Conservation (phyloP, 148 eudicot species). For the Tetragonia tetragonoides region DNA sequence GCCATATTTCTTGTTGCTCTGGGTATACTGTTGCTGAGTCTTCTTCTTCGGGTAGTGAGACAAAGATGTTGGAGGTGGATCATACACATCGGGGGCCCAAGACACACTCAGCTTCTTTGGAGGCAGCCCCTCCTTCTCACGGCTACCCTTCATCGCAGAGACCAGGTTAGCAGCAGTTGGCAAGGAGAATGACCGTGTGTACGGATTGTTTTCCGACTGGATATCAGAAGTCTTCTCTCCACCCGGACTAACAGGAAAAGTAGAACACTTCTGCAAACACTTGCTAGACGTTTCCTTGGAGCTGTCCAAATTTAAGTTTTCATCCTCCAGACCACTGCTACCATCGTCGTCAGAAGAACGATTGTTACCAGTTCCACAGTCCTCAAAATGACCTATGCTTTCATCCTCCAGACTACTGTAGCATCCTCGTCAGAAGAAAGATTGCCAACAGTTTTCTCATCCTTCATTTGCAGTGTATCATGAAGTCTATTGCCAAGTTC, state of each 20-base stretch:
- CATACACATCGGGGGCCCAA: conserved; percentile 96
- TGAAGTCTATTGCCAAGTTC: conserved; percentile 41
- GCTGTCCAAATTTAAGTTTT: conserved; percentile 17
- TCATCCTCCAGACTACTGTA: conserved; percentile 30
- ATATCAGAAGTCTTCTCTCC: conserved; percentile 9
- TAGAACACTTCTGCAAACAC: conserved; percentile 39
- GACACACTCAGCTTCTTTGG: conserved; percentile 54
- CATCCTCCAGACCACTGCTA: conserved; percentile 29
- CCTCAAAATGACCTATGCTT: not conserved
- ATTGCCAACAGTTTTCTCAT: conserved; percentile 17
- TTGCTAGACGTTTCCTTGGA: conserved; percentile 32
- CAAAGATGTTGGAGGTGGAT: conserved; percentile 67
- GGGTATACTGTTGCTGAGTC: conserved; percentile 36
- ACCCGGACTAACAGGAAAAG: conserved; percentile 35
- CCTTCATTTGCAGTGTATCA: conserved; percentile 39
- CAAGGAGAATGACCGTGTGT: conserved; percentile 38
- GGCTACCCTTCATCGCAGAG: conserved; percentile 88
- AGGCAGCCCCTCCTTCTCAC: conserved; percentile 64
- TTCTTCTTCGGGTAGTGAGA: conserved; percentile 51
- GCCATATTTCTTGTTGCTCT: conserved; percentile 54
- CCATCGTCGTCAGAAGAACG: conserved; percentile 26
- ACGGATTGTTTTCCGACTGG: conserved; percentile 24
- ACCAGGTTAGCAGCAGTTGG: conserved; percentile 62
- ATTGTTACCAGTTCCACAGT: not conserved
- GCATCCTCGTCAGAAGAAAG: conserved; percentile 26